Base-by-base conservation (phyloP, 2,329 filamentous ascomycete species). In the Exophiala bonariae region DNA sequence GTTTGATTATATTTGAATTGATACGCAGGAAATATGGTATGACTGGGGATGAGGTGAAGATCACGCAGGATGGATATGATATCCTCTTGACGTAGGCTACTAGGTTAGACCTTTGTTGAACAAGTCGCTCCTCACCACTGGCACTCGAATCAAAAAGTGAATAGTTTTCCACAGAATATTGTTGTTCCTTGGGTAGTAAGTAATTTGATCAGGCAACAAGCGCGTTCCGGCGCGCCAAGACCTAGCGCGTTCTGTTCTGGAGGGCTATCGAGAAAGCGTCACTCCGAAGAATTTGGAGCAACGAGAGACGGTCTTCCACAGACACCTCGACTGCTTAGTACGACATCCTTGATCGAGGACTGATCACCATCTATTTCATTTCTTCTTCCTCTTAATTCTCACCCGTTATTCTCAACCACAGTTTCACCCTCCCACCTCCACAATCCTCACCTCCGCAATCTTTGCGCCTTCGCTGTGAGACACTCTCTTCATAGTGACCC, bases 1-100 rank as follows among this genome's bases (percentile, higher is more conserved):
- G 80, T 1, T 64, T 85, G 42, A 79, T 85, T 46, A 81, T 83
- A 3, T 85, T 85, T 56, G 82, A 85, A 61, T 61, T 85, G 26
- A 76, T 84, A 31, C 67, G 82, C 41, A 68, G 81, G 41, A 82
- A 81, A 61, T 84, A 83, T 61, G 77, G 76, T 2, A 74, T 71
- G 52, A 60, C 71, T 41, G 68, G 70, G n/a, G 78, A 80, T 46
- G 69, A 67, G 47, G 76, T 75, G 52, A 75, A 70, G 63, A 82
- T 81, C 32, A 65, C 71, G 30, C 76, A 79, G 54, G 80, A 81
- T 52, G 79, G 80, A n/a, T 82, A 81, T 59, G 76, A 82, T 55
- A 82, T 85, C 53, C 61, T 83, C 36, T 61, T 84, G 48, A 68
- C 69, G 23, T 79, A 60, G 23, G 8, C 10, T 10, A 32, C 23